Base-by-base conservation (phyloP, 345 rosid genomes). In the Tarenaya hassleriana region DNA sequence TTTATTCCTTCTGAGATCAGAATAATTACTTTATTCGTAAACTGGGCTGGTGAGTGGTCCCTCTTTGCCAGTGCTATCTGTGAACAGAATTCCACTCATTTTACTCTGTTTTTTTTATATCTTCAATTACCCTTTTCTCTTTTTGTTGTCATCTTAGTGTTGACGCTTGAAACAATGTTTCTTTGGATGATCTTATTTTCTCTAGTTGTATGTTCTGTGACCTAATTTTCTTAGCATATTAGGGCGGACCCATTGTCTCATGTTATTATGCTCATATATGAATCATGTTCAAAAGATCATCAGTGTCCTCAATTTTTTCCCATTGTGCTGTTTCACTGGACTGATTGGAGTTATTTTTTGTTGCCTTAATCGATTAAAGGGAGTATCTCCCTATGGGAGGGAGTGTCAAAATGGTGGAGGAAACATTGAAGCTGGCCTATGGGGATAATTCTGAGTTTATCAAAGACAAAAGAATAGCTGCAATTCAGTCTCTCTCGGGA, bases 341-440 rank as follows among this genome's bases (percentile, higher is more conserved):
- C 63, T 56, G 41, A 35, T 47, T 0, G 50, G 38, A 65, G 42
- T 34, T 61, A 7, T 49, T 20, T 24, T 59, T 4, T 45, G 11
- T 55, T 43, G 41, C 44, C 5, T 24, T 40, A 7, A 37, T 56
- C 5, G 5, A 2, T 38, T 41, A 8, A 44, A 91, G 98, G 98
- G 98, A 91, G 73, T 91, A 91, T 60, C 98, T 91, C 70, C 96
- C 98, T 7, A 91, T 91, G 96, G 98, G 98, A 49, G 98, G 96
- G 43, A 87, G 96, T 71, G 75, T 75, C 51, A 79, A 80, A 20
- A 91, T 87, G 98, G 81, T 87, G 51, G 88, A 84, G 51, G 92
- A 80, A 69, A 82, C 95, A 20, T 65, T 91, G 70, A 91, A 91
- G 77, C 73, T 91, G 64, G 96, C 98, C 14, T 87, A 91, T 67